phyloP scores from a whole-genome alignment of 805 yeast genomes.

The Nakazawaea ambrosiae region DNA sequence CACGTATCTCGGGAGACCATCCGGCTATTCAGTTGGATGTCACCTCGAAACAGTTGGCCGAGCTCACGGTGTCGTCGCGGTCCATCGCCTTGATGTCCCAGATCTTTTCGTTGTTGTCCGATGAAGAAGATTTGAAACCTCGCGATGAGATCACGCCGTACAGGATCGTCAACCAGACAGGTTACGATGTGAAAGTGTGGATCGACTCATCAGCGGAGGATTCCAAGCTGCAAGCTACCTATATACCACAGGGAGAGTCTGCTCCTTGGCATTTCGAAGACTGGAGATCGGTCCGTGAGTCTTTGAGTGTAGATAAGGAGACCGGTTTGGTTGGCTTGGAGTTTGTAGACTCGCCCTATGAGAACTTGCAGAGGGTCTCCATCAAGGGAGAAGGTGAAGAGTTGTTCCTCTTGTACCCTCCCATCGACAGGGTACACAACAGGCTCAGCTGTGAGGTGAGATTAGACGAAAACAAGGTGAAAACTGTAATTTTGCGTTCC shows the following conservation, averaged over 20 bases:
- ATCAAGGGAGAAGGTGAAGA: constrained; percentile 83
- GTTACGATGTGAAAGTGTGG: constrained; percentile 78
- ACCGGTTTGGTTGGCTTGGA: constrained; percentile 59
- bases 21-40: constrained; percentile 56
- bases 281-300: constrained; percentile 83
- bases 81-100: constrained; percentile 73
- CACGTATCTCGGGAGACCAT: constrained; percentile 27
- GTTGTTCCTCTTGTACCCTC: constrained; percentile 59
- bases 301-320: constrained; percentile 56
- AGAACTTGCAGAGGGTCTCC: constrained; percentile 47
- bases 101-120: constrained; percentile 50
- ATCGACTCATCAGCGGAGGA: constrained; percentile 38
- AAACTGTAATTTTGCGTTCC: constrained; percentile 70
- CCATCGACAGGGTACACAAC: constrained; percentile 48
- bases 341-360: constrained; percentile 49
- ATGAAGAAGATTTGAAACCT: constrained; percentile 45
- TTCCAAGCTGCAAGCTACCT: constrained; percentile 22
- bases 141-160: constrained; percentile 83
- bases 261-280: constrained; percentile 92
- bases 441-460: constrained; percentile 67
- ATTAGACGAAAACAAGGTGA: constrained; percentile 71
- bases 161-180: constrained; percentile 76
- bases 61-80: constrained; percentile 74
- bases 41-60: constrained; percentile 70
- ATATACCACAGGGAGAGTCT: constrained; percentile 39